Base-by-base conservation (phyloP, 768 basidiomycete genomes). In the Kwoniella heveanensis region DNA sequence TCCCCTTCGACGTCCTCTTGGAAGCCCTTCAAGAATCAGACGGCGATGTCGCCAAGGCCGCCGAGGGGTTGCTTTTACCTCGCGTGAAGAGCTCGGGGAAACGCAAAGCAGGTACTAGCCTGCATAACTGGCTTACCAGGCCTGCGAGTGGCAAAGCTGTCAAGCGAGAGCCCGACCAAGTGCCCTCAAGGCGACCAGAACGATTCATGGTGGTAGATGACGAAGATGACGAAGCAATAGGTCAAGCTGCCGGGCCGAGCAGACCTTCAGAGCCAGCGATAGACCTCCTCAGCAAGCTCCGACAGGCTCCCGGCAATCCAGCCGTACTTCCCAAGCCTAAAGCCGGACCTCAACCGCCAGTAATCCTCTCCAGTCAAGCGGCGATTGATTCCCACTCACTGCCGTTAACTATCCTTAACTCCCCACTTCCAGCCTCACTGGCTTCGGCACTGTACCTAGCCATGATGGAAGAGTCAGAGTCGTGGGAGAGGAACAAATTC, bases 401-500 rank as follows among this genome's bases (percentile, higher is more conserved):
- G 1, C 72, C 74, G 8, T 51, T 77, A 36, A 67, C 76, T 0
- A 54, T 79, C 0, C 69, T 78, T 25, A 39, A 63, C 0, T 77
- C 80, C 0, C 77, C 79, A 0, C 36, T 81, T 2, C 62, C 76
- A 0, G 54, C 79, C 0, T 48, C 69, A 0, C 62, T 80, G 29
- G 80, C 80, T 19, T 73, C 69, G 22, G 76, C 80, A 10, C 62
- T 80, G n/a, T 80, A 72, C 50, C 62, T 78, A 7, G 60, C 62
- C 2, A 53, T 80, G 57, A 70, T 80, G 74, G 63, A 75, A 10
- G 77, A 79, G 26, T 65, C 62, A 9, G 66, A 76, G 30, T 60
- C 53, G 5, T 81, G 77, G 76, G 67, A 69, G 15, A 52, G 70
- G 17, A 70, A 75, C 32, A 57, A 64, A 25, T 81, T 73, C 62